Base-by-base conservation (phyloP, 345 rosid species). In the Hibiscus tridactylites region DNA sequence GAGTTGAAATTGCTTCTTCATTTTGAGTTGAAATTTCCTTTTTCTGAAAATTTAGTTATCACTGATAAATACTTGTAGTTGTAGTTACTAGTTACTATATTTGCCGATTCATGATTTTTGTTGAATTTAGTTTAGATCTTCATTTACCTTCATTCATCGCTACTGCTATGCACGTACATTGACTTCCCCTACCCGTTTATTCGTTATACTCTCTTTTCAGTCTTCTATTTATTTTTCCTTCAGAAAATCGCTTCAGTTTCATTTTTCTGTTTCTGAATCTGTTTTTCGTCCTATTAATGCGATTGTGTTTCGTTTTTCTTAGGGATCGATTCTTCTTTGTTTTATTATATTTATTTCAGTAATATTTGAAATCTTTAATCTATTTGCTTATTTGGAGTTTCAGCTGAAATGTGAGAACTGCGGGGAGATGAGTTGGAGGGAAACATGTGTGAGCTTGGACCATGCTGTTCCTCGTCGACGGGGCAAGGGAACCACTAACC, bases 361-460 rank as follows among this genome's bases (percentile, higher is more conserved):
- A 39, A 49, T 49, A 9, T 16, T 50, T 50, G 44, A 50, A 50
- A 47, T 67, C 42, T 15, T 28, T 9, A 8, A 65, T 53, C 3
- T 29, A 16, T 72, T 65, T 24, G 31, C 57, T 31, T 47, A 39
- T 64, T 67, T 58, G 70, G 73, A 28, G 47, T 33, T 78, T 74
- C 77, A 93, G 98, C 44, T 93, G 77, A 91, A 83, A 81, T 93
- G 98, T 19, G 94, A 86, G 65, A 79, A 79, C 28, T 93, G 96
- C 42, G 94, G 97, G 60, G 98, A 93, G 85, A 61, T 85, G 71
- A 91, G 85, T 78, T 85, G 84, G 81, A 93, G 83, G 73, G 98
- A 93, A 76, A 90, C 97, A 13, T 91, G 91, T 70, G 85, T 93
- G 75, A 78, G 74, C 77, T 83, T 93, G 87, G 77, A 74, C 56